Evolutionary conservation across 164 flowering plant species (phyloP).

Genomic region (Vitis riparia): DNA sequence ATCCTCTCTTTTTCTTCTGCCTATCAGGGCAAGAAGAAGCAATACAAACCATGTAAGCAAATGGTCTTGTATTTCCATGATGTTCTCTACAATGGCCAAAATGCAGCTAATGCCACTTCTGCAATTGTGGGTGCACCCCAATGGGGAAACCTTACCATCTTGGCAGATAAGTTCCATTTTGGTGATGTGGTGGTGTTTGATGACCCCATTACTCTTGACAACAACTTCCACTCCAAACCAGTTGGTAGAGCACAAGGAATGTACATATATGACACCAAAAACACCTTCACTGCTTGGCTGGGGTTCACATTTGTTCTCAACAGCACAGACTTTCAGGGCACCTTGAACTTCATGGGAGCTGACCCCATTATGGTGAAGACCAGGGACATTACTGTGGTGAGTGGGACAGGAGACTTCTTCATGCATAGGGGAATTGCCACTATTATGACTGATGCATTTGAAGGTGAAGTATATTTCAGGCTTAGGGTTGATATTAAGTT

Average conservation of each 20-base stretch:
- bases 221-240: slow-evolving; percentile 28
- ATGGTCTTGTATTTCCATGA: slow-evolving; percentile 50
- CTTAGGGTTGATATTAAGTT: slow-evolving; percentile 32
- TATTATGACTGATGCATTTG: slow-evolving; percentile 28
- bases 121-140: slow-evolving; percentile 31
- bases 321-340: slow-evolving; percentile 24
- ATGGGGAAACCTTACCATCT: slow-evolving; percentile 25
- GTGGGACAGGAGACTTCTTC: slow-evolving; percentile 46
- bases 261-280: slow-evolving; percentile 29
- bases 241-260: slow-evolving; percentile 38
- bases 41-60: slow-evolving; percentile 36
- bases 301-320: slow-evolving; percentile 33
- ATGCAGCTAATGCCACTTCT: slow-evolving; percentile 41
- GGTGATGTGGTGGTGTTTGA: slow-evolving; percentile 35
- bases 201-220: slow-evolving; percentile 37
- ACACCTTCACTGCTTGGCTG: slow-evolving; percentile 31
- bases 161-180: slow-evolving; percentile 30
- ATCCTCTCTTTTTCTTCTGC: not conserved
- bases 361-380: slow-evolving; percentile 26
- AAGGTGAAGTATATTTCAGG: slow-evolving; percentile 32
- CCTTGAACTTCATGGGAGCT: slow-evolving; percentile 31
- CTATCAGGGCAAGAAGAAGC: slow-evolving; percentile 11
- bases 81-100: slow-evolving; percentile 41
- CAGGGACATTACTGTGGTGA: slow-evolving; percentile 35
- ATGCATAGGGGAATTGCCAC: slow-evolving; percentile 38